Evolutionary conservation across 306 rosid genomes (phyloP), one percentile per base, ranked within the genome.

Genomic region (Acacia crassicarpa): DNA sequence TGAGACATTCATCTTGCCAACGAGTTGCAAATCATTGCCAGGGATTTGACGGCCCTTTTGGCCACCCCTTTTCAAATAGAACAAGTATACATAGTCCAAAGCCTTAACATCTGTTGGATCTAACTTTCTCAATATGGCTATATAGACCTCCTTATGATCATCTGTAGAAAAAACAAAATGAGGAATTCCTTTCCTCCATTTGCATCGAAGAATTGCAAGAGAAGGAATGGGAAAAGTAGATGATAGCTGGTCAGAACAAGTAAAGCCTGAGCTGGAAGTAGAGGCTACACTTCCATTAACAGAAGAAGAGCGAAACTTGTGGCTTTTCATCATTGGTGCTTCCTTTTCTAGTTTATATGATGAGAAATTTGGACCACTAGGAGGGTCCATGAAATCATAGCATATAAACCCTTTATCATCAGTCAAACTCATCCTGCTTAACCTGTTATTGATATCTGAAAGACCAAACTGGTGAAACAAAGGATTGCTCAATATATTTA

Each of bases 1-100:
- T 2, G 93, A 89, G 67, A 92, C 99, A 76, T 85, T 85, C 99
- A 96, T 94, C 90, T 89, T 96, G 51, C 95, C 99, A 44, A 89
- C 92, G 19, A 91, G 88, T 23, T 78, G 88, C 46, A 88, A 89
- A 76, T 81, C 86, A 17, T 74, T 62, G 23, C 85, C 82, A 14
- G 76, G 72, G 85, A 79, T 76, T 44, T 83, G 83, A 4, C 35
- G 82, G 53, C 89, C 83, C 86, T 91, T 92, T 54, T 77, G 94
- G 74, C 89, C 76, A 38, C 81, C 81, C 86, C 88, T 89, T 33
- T 83, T 75, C 40, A 88, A 84, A 80, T 87, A 88, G 63, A 91
- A 88, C 78, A 85, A 68, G 84, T 88, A 90, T 19, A 86, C 46
- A 61, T 88, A 88, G 76, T 87, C 88, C 77, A 81, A 40, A 75